A percentile compares a stretch with the other conserved stretches of the same genome.
Conservation (phyloP, 1,284 basidiomycete species). For the Ustilago trichophora region DNA sequence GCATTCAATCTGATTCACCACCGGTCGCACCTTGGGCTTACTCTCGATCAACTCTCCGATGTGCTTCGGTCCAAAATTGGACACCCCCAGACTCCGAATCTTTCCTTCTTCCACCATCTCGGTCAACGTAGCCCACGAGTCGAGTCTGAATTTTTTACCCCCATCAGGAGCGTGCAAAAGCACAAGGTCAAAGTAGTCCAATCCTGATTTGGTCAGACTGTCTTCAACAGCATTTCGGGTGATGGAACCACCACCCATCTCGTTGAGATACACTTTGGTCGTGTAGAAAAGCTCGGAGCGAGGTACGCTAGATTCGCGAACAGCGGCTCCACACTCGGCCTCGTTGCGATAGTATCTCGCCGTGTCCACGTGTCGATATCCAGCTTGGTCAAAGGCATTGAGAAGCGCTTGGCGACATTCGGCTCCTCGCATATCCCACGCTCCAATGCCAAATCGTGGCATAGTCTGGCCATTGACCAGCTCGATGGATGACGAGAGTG, state of each 20-base stretch:
- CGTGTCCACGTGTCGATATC: constrained; percentile 68
- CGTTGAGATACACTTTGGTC: constrained; percentile 73
- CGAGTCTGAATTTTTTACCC: constrained; percentile 66
- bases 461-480: constrained; percentile 36
- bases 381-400: constrained; percentile 32
- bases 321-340: constrained; percentile 83
- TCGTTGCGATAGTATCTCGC: constrained; percentile 73
- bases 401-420: constrained; percentile 28
- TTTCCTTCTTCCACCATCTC: constrained; percentile 52
- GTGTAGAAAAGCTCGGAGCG: constrained; percentile 84
- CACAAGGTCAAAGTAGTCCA: constrained; percentile 73
- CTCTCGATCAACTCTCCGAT: constrained; percentile 48
- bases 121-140: constrained; percentile 54
- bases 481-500: constrained; percentile 27
- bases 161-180: constrained; percentile 54
- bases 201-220: constrained; percentile 76
- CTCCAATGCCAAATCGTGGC: constrained; percentile 49
- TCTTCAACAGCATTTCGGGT: constrained; percentile 69
- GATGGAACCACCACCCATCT: constrained; percentile 67
- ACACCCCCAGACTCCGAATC: constrained; percentile 72
- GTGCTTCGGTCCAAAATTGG: constrained; percentile 53
- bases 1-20: constrained; percentile 57
- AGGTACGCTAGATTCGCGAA: constrained; percentile 76
- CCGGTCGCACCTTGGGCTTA: constrained; percentile 46
- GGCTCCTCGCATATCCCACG: constrained; percentile 43